These are phyloP conservation scores for Blastocladiella emersonii DNA, from an alignment of 371 early-diverging fungal species.

Conservation along the genomic window DNA sequence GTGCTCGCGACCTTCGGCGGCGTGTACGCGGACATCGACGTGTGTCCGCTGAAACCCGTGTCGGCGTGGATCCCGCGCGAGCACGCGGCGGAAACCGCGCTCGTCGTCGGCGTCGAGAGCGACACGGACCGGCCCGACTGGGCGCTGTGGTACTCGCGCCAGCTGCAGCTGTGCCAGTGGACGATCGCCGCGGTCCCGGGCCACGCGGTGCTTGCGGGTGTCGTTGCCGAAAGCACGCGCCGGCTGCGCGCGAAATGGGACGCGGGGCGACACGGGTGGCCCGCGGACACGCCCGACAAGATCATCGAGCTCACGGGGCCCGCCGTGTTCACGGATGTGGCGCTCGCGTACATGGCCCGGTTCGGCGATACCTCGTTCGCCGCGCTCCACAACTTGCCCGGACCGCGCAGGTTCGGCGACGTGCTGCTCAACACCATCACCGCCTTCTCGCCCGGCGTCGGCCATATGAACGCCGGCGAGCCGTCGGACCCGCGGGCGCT, in stretches of 20 bases:
- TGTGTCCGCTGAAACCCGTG: slow-evolving; percentile 4
- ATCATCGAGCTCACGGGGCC: neutral
- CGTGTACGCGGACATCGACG: slow-evolving; percentile 9
- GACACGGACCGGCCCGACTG: neutral
- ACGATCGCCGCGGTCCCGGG: neutral
- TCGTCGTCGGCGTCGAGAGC: neutral
- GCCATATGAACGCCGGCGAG: too few species aligned
- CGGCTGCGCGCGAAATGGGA: neutral
- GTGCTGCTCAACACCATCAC: neutral
- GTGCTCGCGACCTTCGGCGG: slow-evolving; percentile 12
- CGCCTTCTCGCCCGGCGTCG: neutral
- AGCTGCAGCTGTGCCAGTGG: neutral
- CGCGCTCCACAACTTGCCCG: neutral
- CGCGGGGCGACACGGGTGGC: neutral
- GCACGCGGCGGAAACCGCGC: too few species aligned
- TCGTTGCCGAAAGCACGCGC: neutral
- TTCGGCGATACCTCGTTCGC: neutral
- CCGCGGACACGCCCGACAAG: neutral
- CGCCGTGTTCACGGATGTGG: neutral
- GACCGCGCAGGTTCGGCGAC: neutral
- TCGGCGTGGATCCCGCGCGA: neutral
- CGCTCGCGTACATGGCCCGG: neutral
- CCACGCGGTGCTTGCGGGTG: neutral
- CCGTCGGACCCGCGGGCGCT: too few species aligned
- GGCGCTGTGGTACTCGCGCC: neutral